Conservation (phyloP, 352 stramenopile species). For the Globisporangium parvum region DNA sequence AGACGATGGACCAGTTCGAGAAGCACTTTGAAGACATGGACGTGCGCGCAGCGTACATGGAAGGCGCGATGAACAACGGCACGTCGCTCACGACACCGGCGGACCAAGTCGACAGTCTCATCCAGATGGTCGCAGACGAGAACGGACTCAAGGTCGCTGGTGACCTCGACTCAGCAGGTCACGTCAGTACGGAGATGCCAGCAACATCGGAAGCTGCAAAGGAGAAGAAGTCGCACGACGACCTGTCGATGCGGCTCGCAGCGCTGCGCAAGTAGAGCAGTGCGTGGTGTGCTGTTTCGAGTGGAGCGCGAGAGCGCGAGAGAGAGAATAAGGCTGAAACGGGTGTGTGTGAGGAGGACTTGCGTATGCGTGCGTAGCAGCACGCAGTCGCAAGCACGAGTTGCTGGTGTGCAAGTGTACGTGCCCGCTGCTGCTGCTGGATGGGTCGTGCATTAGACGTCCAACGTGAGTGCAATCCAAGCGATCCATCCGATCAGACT, state of each 20-base stretch:
- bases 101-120: constrained; percentile 96
- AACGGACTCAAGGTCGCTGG: constrained; percentile 94
- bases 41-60: constrained; percentile 97
- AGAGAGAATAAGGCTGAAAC: too few species aligned
- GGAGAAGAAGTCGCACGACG: constrained; percentile 80
- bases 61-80: constrained; percentile 95
- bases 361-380: too few species aligned
- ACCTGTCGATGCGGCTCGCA: constrained; percentile 77
- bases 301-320: background rate
- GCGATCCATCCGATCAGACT: too few species aligned
- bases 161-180: constrained; percentile 89
- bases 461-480: too few species aligned
- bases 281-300: too few species aligned
- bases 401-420: too few species aligned
- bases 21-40: constrained; percentile 99
- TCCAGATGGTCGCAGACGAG: constrained; percentile 97
- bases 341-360: too few species aligned
- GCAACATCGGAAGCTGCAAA: constrained; percentile 49
- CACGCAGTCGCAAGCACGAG: too few species aligned
- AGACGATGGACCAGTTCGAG: constrained; percentile 98
- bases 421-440: too few species aligned
- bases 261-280: constrained; percentile 55
- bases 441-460: too few species aligned
- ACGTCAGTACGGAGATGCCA: constrained; percentile 75
- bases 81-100: constrained; percentile 94